Conservation (phyloP, 441 rosid genomes). For the Sinapis alba region DNA sequence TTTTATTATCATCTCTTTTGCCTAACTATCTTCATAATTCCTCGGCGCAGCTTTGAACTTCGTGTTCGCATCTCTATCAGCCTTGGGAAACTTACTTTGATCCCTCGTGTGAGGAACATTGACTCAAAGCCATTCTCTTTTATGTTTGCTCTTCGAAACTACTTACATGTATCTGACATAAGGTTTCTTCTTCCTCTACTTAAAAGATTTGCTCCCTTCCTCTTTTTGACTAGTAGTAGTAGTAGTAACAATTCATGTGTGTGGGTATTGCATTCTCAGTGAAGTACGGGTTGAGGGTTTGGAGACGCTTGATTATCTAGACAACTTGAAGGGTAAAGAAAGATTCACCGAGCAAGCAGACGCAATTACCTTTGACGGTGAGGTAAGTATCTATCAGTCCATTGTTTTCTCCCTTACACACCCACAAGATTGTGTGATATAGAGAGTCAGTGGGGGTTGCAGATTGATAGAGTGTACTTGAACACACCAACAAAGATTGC, state of each 20-base stretch:
- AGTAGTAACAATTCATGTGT: background rate
- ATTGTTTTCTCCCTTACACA: background rate
- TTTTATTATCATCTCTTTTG: slow-evolving; percentile 4
- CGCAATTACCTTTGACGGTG: slow-evolving; percentile 71
- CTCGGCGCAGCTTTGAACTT: slow-evolving; percentile 61
- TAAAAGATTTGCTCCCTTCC: background rate
- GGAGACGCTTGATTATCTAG: slow-evolving; percentile 78
- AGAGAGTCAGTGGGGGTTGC: slow-evolving; percentile 5
- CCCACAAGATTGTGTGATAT: slow-evolving; percentile 6
- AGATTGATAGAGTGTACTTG: slow-evolving; percentile 71
- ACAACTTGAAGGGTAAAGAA: slow-evolving; percentile 53
- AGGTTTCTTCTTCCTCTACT: slow-evolving; percentile 41
- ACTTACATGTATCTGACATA: slow-evolving; percentile 70
- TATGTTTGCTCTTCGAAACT: slow-evolving; percentile 56
- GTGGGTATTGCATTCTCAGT: slow-evolving; percentile 48
- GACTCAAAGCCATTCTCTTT: slow-evolving; percentile 69
- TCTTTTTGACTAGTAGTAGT: background rate
- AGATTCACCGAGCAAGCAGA: slow-evolving; percentile 78
- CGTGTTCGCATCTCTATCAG: slow-evolving; percentile 65
- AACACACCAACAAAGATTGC: slow-evolving; percentile 76
- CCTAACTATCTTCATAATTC: slow-evolving; percentile 4
- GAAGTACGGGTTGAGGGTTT: slow-evolving; percentile 82
- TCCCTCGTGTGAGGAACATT: slow-evolving; percentile 75
- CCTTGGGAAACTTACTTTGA: slow-evolving; percentile 66
- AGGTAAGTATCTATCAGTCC: slow-evolving; percentile 45